Conservation (phyloP, 2,329 filamentous ascomycete genomes). For the Xylariaceae sp. region DNA sequence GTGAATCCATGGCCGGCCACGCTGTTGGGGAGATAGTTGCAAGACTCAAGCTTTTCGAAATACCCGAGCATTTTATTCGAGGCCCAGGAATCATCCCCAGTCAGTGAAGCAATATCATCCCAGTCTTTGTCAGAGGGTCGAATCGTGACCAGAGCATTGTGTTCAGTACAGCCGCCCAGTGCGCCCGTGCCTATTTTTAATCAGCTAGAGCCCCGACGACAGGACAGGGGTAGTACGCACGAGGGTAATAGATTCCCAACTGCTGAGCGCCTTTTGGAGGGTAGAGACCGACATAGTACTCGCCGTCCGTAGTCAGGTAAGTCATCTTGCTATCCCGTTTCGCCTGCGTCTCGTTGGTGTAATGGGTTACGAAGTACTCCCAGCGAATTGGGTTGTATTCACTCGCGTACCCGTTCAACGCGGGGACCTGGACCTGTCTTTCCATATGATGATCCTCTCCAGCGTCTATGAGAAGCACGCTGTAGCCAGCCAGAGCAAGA, state of each 20-base stretch:
- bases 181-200: conserved; percentile 29
- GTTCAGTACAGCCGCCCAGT: conserved; percentile 32
- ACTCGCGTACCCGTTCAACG: conserved; percentile 47
- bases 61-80: conserved; percentile 19
- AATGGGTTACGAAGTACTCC: conserved; percentile 61
- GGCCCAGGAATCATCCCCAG: conserved; percentile 23
- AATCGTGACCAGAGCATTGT: conserved; percentile 26
- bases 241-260: conserved; percentile 54
- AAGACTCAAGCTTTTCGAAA: conserved; percentile 11
- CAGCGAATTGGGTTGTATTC: conserved; percentile 53
- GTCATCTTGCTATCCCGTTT: conserved; percentile 55
- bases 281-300: conserved; percentile 48
- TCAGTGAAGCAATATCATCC: conserved; percentile 35
- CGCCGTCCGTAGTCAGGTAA: conserved; percentile 47
- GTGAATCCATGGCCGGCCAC: conserved; percentile 44
- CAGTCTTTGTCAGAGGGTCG: conserved; percentile 42
- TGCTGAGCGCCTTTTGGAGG: conserved; percentile 48
- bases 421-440: conserved; percentile 49
- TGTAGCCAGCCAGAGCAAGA: conserved; percentile 58
- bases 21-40: conserved; percentile 23
- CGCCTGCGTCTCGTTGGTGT: conserved; percentile 50
- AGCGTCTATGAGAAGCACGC: conserved; percentile 53
- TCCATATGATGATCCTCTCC: conserved; percentile 52
- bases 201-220: background rate
- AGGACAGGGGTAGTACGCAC: conserved; percentile 29